Conservation (phyloP, 1,284 basidiomycete species). For the Meira miltonrushii region DNA sequence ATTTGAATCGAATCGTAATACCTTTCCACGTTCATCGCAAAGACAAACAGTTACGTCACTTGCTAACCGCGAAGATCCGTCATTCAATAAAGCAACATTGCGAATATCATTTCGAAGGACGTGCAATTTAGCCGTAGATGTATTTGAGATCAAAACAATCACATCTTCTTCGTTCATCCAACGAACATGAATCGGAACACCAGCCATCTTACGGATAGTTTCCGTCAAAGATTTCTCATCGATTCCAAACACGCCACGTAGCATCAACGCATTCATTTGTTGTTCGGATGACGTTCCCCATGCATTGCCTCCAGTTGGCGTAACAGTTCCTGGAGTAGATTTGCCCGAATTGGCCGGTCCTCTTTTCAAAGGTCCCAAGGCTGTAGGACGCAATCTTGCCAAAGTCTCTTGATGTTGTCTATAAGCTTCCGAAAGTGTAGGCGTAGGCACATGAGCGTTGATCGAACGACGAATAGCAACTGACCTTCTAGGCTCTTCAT, state of each 20-base stretch:
- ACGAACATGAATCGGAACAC: slow-evolving; percentile 8
- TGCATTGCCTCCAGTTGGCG: slow-evolving; percentile 12
- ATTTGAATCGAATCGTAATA: background rate
- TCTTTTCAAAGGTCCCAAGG: slow-evolving; percentile 32
- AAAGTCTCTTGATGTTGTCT: slow-evolving; percentile 15
- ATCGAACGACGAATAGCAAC: slow-evolving; percentile 43
- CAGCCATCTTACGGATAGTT: slow-evolving; percentile 21
- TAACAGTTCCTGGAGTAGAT: background rate
- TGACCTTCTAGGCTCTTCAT: slow-evolving; percentile 35
- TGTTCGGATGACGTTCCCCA: slow-evolving; percentile 4
- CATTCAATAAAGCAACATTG: background rate
- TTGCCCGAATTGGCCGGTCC: background rate
- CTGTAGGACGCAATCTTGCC: slow-evolving; percentile 15
- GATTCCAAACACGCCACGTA: slow-evolving; percentile 39
- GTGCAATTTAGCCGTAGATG: background rate
- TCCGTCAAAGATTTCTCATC: slow-evolving; percentile 29
- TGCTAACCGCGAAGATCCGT: background rate
- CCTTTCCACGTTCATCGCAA: background rate
- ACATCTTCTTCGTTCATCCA: slow-evolving; percentile 44
- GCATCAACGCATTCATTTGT: slow-evolving; percentile 37
- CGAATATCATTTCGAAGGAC: background rate
- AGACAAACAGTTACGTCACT: background rate
- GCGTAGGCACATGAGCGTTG: slow-evolving; percentile 34
- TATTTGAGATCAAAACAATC: slow-evolving; percentile 23
- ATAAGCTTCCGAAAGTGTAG: slow-evolving; percentile 35